Percentiles rank a stretch among this genome's conserved stretches.
Evolutionary conservation across 1,139 yeast species (phyloP).

Genomic region (Zygosaccharomyces pseudobailii): DNA sequence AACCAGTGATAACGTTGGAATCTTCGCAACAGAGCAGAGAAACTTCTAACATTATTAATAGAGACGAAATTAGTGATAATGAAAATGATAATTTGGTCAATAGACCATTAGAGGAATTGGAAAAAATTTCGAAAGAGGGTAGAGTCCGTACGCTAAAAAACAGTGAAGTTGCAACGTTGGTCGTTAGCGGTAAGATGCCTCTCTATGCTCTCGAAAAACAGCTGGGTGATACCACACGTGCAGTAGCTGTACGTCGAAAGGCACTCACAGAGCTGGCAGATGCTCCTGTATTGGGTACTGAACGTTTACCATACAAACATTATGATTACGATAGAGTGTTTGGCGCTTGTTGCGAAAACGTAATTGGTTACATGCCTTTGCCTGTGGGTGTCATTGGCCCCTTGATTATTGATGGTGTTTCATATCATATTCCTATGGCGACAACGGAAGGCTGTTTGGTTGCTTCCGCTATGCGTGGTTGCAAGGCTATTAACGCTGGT

Average conservation of each 20-base stretch:
- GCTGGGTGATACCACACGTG: constrained; percentile 80
- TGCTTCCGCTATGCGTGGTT: constrained; percentile 98
- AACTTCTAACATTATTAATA: not conserved
- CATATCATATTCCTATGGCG: constrained; percentile 95
- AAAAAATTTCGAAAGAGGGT: constrained; percentile 64
- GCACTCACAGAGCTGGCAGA: constrained; percentile 80
- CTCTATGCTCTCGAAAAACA: constrained; percentile 92
- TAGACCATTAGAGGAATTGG: constrained; percentile 58
- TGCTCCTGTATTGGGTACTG: constrained; percentile 72
- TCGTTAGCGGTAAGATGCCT: constrained; percentile 75
- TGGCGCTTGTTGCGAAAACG: constrained; percentile 99
- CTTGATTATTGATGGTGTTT: constrained; percentile 76
- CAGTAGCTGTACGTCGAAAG: constrained; percentile 87
- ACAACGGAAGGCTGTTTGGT: constrained; percentile 98
- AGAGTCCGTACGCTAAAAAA: constrained; percentile 59
- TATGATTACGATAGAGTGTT: constrained; percentile 94
- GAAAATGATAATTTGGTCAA: constrained; percentile 8
- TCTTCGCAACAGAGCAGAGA: not conserved
- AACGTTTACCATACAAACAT: constrained; percentile 68
- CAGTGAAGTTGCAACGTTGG: constrained; percentile 69
- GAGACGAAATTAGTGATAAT: constrained; percentile 3
- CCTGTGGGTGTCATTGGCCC: constrained; percentile 99
- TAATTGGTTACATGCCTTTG: constrained; percentile 90
- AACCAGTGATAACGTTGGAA: not conserved
- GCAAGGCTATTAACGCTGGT: constrained; percentile 95